Base-by-base conservation (phyloP, 2,329 filamentous ascomycete genomes). In the Westerdykella sp. region DNA sequence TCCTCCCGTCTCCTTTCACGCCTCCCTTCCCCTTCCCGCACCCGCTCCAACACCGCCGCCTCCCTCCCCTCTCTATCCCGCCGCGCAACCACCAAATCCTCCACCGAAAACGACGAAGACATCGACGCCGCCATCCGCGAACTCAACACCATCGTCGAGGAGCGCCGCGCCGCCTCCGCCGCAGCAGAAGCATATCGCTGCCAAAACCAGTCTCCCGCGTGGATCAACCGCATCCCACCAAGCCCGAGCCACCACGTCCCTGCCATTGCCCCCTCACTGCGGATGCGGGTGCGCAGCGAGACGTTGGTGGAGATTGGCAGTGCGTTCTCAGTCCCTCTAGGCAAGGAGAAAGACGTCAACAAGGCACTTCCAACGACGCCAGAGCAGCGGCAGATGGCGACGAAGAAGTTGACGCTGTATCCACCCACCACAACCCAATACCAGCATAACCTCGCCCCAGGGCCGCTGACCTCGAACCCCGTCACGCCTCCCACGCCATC, bases 281-380 rank as follows among this genome's bases (percentile, higher is more conserved):
- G 65, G 18, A 65, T 73, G 49, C 64, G 66, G n/a, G 71, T 70
- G 13, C 64, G 72, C 44, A 69, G 69, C 5, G 66, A 73, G 46
- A 74, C 72, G 0, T 65, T 74, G n/a, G 69, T 61, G 4, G 70
- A 72, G 31, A 74, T 74, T 35, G 72, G 71, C 16, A 72, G 69
- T 22, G 71, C 68, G 0, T 70, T 74, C 46, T 72, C 70, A 5
- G 60, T 64, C 4, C 70, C 71, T 0, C 50, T 69, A 0, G 49
- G 42, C 18, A 52, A 41, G 44, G 32, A 32, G 12, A 32, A 13
- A 13, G 12, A 14, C n/a, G 32, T 35, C 9, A 12, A 28, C 7
- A 28, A 28, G 25, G 25, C 25, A 7, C 25, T 28, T 10, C 25
- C 25, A 7, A 47, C 45, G 10, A 49, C 52, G 22, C 55, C 51